A percentile compares a stretch with the other conserved stretches of the same genome.
phyloP scores from a whole-genome alignment of 768 basidiomycete genomes.

The Pulveroboletus sp. region DNA sequence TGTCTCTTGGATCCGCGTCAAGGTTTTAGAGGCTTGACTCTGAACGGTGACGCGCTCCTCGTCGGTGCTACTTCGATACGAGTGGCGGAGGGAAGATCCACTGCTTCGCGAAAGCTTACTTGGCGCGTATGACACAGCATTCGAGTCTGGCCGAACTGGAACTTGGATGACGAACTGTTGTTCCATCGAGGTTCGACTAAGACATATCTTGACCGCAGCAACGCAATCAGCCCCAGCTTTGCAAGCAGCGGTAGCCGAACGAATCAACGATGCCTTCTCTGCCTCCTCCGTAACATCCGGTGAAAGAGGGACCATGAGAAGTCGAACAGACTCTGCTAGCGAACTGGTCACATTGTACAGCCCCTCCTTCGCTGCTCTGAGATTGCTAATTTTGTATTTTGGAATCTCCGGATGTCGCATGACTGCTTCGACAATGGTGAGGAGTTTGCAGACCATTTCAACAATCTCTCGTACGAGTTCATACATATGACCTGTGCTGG shows the following conservation, averaged over 20 bases:
- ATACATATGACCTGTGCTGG: slow-evolving; percentile 89
- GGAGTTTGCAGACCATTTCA: slow-evolving; percentile 86
- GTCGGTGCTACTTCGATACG: slow-evolving; percentile 39
- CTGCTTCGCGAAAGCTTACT: slow-evolving; percentile 45
- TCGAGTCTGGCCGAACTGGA: slow-evolving; percentile 47
- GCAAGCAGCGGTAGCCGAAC: slow-evolving; percentile 83
- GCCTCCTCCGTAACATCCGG: slow-evolving; percentile 66
- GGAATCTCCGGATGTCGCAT: slow-evolving; percentile 71
- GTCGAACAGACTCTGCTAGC: slow-evolving; percentile 84
- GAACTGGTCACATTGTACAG: slow-evolving; percentile 81
- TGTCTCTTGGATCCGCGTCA: slow-evolving; percentile 32
- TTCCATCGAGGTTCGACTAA: slow-evolving; percentile 60
- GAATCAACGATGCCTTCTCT: slow-evolving; percentile 72
- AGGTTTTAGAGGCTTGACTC: slow-evolving; percentile 31
- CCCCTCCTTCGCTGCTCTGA: slow-evolving; percentile 71
- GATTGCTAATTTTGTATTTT: slow-evolving; percentile 54
- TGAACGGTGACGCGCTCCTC: slow-evolving; percentile 65
- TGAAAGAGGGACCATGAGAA: slow-evolving; percentile 54
- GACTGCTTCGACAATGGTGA: slow-evolving; percentile 89
- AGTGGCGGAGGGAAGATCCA: slow-evolving; percentile 35
- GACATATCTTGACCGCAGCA: slow-evolving; percentile 76
- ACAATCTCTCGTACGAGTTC: slow-evolving; percentile 94
- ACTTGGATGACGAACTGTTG: slow-evolving; percentile 63
- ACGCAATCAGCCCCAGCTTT: slow-evolving; percentile 89
- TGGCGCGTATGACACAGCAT: slow-evolving; percentile 42